Base-by-base conservation (phyloP, 805 yeast genomes). In the Cyberlindnera veronae region DNA sequence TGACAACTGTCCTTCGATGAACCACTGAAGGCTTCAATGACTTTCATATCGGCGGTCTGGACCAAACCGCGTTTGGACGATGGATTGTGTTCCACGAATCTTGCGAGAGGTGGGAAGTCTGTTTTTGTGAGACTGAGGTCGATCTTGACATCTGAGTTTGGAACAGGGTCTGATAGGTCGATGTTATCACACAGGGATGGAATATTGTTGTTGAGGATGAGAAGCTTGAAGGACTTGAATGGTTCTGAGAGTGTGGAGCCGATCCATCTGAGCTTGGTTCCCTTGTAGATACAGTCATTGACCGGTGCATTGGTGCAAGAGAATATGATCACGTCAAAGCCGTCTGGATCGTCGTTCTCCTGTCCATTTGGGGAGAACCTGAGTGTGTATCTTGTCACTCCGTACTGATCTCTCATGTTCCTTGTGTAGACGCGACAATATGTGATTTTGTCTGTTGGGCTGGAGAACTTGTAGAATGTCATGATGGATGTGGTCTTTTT, bases 261-360 rank as follows among this genome's bases (percentile, higher is more conserved):
- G 15, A 57, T 49, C 72, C 72, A 67, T 44, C 69, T 55, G 16
- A 66, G 41, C 37, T 61, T 61, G n/a, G 67, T 46, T 2, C 48
- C 57, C 34, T 52, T 55, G 18, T 54, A 43, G 7, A 38, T 34
- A 4, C 66, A 55, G 44, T 67, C 72, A 2, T 63, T 56, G 39
- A 58, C 58, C 14, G 63, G 56, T 13, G 61, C 53, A 19, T 50
- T 50, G 7, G 58, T 49, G 31, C 56, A 54, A 19, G 60, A 57
- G n/a, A 57, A 49, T 63, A 67, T 55, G 6, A 44, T 41, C n/a
- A 60, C 42, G 6, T 53, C 45, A 31, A 56, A 59, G 27, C 45
- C 44, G 19, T 42, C 46, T 3, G 47, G 39, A 19, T 54, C 54
- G 1, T 20, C 18, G 1, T 36, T 8, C 12, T 27, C 31, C 18